A percentile compares a stretch with the other conserved stretches of the same genome.
Conservation (phyloP, 176 grass and related monocot genomes). For the Pontederia paniculata region DNA sequence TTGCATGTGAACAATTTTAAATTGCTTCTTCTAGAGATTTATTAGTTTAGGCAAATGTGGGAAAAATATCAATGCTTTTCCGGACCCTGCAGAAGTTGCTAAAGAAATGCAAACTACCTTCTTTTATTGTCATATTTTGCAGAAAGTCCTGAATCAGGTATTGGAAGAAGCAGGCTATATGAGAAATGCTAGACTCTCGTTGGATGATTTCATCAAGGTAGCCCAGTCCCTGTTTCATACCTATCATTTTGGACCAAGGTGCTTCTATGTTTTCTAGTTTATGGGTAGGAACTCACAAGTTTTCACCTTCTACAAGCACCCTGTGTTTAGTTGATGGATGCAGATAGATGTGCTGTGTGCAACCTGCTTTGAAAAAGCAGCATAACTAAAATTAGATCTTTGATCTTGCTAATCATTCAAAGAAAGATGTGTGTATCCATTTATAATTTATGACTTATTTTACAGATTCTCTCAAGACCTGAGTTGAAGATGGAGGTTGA, state of each 20-base stretch:
- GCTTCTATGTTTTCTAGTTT: too few species aligned
- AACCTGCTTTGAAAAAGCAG: too few species aligned
- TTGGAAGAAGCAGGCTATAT: slow-evolving; percentile 65
- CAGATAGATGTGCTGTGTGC: too few species aligned
- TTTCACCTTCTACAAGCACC: too few species aligned
- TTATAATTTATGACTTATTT: not conserved
- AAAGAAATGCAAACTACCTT: not conserved
- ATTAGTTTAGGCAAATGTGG: too few species aligned
- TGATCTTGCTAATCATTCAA: too few species aligned
- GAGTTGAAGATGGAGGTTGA: slow-evolving; percentile 8
- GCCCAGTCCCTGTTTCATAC: not conserved
- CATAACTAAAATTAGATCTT: too few species aligned
- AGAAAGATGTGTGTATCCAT: not conserved
- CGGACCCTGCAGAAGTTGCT: too few species aligned
- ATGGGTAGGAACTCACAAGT: not conserved
- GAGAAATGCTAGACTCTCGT: slow-evolving; percentile 38
- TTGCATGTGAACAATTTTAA: too few species aligned
- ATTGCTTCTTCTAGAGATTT: too few species aligned
- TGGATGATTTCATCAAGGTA: slow-evolving; percentile 76
- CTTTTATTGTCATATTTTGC: not conserved
- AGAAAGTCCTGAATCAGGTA: slow-evolving; percentile 57
- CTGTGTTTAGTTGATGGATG: too few species aligned
- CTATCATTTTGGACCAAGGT: not conserved
- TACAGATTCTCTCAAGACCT: slow-evolving; percentile 3
- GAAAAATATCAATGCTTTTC: too few species aligned